These are phyloP conservation scores for Intubia oerlemansii DNA, from an alignment of 2,329 filamentous ascomycete species.

Conservation along the genomic window DNA sequence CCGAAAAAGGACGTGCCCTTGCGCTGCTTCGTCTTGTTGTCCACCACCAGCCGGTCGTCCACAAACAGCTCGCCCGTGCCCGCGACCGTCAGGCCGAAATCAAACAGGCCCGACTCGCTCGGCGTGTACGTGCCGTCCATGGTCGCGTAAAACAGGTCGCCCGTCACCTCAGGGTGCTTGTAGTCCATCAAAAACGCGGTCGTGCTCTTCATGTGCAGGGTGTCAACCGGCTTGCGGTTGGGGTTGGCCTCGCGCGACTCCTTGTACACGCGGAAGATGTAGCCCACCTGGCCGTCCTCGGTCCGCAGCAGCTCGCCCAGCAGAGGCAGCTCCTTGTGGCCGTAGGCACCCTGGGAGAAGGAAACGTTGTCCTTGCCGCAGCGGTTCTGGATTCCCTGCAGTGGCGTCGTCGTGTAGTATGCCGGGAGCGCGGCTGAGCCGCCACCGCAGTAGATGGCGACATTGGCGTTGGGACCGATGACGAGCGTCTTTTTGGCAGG, in stretches of 20 bases:
- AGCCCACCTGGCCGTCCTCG: slow-evolving; percentile 4
- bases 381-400: slow-evolving; percentile 17
- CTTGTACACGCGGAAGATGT: slow-evolving; percentile 5
- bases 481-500: slow-evolving; percentile 20
- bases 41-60: slow-evolving; percentile 14
- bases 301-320: slow-evolving; percentile 4
- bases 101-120: slow-evolving; percentile 12
- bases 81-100: slow-evolving; percentile 13
- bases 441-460: slow-evolving; percentile 12
- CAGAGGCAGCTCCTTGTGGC: slow-evolving; percentile 7
- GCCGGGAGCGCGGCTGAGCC: slow-evolving; percentile 13
- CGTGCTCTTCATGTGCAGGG: slow-evolving; percentile 20
- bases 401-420: slow-evolving; percentile 22
- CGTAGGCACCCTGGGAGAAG: slow-evolving; percentile 5
- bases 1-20: slow-evolving; percentile 14
- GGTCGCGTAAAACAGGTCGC: slow-evolving; percentile 17
- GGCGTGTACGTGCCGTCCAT: slow-evolving; percentile 14
- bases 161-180: slow-evolving; percentile 15
- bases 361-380: slow-evolving; percentile 13
- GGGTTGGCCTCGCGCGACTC: slow-evolving; percentile 3
- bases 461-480: slow-evolving; percentile 27
- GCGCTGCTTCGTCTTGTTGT: slow-evolving; percentile 13
- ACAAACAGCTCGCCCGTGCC: slow-evolving; percentile 15
- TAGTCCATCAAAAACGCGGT: slow-evolving; percentile 27
- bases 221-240: slow-evolving; percentile 10